Base-by-base conservation (phyloP, 768 basidiomycete genomes). In the Lentinula detonsa region DNA sequence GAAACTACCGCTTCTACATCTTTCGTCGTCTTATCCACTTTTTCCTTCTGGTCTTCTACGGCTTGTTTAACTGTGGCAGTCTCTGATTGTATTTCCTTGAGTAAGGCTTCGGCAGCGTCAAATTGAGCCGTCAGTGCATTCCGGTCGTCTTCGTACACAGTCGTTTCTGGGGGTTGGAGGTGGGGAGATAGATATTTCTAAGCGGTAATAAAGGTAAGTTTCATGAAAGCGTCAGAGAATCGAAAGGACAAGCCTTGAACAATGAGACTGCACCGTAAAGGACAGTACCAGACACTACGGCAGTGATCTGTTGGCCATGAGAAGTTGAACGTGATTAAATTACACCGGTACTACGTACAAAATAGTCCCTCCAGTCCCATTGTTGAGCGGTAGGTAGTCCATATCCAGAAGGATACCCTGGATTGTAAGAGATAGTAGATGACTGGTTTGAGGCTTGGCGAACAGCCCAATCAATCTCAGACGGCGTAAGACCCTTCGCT, bases 321-420 rank as follows among this genome's bases (percentile, higher is more conserved):
- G 9, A 23, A 60, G 18, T 39, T 52, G 48, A 52, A 43, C 23
- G 15, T 52, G 50, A 40, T 59, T 34, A 5, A 46, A 40, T 40
- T 33, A 21, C 33, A 48, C 6, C 15, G 51, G 34, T 56, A 56
- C 37, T 18, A 77, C 91, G 69, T 69, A 95, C 95, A 71, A 98
- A 99, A 73, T 96, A 93, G 74, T 99, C 97, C 61, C 95, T 81
- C 97, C 97, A 99, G 72, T 98, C 96, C 84, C 91, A 86, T 61
- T 76, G 78, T 8, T 82, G 85, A 23, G 78, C 78, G 63, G 81
- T 73, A 63, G 78, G 74, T 40, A 68, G 67, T 2, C 72, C 76
- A 72, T 86, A 89, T 1, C 72, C 67, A 52, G 78, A 67, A 59
- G 72, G 62, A 68, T 82, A 82, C 39, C 68, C 69, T 5, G 67